phyloP scores from a whole-genome alignment of 2,329 filamentous ascomycete genomes.

The Sphaerulina musiva region DNA sequence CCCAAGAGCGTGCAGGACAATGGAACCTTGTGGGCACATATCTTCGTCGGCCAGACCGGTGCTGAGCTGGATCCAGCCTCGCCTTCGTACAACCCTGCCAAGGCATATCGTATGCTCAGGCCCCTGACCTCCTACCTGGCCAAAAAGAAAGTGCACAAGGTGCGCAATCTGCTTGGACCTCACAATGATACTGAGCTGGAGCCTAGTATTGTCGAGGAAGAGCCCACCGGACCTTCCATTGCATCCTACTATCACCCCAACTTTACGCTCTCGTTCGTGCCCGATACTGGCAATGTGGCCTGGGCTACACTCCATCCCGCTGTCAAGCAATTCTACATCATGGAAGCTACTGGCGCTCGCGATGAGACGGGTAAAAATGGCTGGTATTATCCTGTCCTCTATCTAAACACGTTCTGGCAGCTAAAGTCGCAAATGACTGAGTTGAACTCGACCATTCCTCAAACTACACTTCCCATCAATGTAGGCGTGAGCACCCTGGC shows the following conservation, averaged over 20 bases:
- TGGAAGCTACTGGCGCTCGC: constrained; percentile 73
- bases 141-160: constrained; percentile 86
- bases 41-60: constrained; percentile 76
- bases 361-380: constrained; percentile 79
- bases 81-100: constrained; percentile 63
- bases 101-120: constrained; percentile 75
- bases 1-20: constrained; percentile 80
- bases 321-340: constrained; percentile 66
- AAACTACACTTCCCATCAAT: constrained; percentile 72
- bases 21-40: constrained; percentile 89
- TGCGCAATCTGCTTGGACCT: constrained; percentile 68
- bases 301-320: constrained; percentile 65
- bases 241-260: constrained; percentile 93
- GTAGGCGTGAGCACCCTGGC: constrained; percentile 75
- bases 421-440: constrained; percentile 83
- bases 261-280: constrained; percentile 80
- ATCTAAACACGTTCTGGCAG: constrained; percentile 96
- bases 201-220: constrained; percentile 40
- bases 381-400: constrained; percentile 90
- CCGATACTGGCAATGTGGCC: constrained; percentile 64
- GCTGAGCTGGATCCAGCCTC: constrained; percentile 68
- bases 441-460: constrained; percentile 87
- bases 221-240: constrained; percentile 59
- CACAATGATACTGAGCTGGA: constrained; percentile 41
- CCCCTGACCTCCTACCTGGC: constrained; percentile 83